phyloP scores from a whole-genome alignment of 2,329 filamentous ascomycete species.

The Colletotrichum shisoi region DNA sequence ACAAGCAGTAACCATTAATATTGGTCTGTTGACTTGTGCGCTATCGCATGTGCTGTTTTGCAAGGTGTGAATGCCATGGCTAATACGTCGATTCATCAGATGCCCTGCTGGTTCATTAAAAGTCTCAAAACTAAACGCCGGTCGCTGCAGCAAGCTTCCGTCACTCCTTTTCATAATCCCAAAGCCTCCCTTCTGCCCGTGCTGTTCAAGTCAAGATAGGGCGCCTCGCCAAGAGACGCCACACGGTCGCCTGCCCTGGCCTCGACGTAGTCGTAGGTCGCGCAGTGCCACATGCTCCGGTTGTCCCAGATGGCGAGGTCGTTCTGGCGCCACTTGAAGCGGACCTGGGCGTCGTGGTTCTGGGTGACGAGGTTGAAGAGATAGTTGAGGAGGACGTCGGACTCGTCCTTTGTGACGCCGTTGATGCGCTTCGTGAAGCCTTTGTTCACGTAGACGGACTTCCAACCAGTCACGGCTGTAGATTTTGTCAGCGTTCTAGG shows the following conservation, averaged over 20 bases:
- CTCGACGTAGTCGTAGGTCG: conserved; percentile 67
- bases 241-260: conserved; percentile 55
- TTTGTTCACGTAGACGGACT: conserved; percentile 60
- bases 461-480: conserved; percentile 63
- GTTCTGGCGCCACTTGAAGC: conserved; percentile 62
- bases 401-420: conserved; percentile 62
- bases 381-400: conserved; percentile 59
- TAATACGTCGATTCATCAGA: not conserved
- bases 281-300: conserved; percentile 58
- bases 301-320: conserved; percentile 74
- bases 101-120: conserved; percentile 3
- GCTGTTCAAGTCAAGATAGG: conserved; percentile 52
- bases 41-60: not conserved
- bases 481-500: conserved; percentile 13
- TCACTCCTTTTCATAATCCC: conserved; percentile 33
- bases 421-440: conserved; percentile 64
- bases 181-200: conserved; percentile 52
- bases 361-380: conserved; percentile 58
- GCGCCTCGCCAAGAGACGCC: conserved; percentile 54
- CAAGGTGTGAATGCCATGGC: not conserved
- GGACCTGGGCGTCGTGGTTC: conserved; percentile 66
- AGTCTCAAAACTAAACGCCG: conserved; percentile 17
- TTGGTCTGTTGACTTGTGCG: too few species aligned
- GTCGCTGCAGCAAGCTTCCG: not conserved
- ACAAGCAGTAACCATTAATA: not conserved